Percentiles rank a stretch among this genome's conserved stretches.
Conservation (phyloP, 192 early-diverging fungal species). For the Lobosporangium transversale region DNA sequence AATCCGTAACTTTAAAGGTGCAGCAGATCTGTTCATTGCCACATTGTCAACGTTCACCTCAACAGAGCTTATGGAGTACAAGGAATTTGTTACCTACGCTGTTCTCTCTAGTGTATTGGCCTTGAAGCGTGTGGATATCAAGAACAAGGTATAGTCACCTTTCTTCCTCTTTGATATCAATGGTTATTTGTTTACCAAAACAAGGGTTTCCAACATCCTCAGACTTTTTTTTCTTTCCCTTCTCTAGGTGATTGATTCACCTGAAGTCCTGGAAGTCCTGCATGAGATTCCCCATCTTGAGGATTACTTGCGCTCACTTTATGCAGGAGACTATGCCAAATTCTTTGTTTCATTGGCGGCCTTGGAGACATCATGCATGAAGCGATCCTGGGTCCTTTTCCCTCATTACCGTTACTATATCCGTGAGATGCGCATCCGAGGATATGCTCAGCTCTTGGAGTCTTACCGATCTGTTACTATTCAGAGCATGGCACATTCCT, state of each 20-base stretch:
- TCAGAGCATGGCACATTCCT: conserved; percentile 95
- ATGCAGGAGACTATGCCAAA: conserved; percentile 91
- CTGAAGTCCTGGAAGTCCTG: conserved; percentile 96
- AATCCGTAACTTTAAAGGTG: conserved; percentile 95
- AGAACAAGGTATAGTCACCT: conserved; percentile 87
- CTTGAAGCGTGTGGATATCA: conserved; percentile 92
- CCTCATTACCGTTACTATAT: conserved; percentile 93
- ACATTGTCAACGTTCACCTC: conserved; percentile 96
- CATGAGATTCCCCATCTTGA: conserved; percentile 88
- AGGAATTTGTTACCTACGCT: conserved; percentile 96
- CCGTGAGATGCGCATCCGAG: conserved; percentile 98
- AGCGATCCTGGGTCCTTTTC: conserved; percentile 83
- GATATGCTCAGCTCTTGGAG: conserved; percentile 95
- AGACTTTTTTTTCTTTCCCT: no score
- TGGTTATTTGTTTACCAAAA: no score
- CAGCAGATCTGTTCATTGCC: conserved; percentile 90
- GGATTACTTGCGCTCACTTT: conserved; percentile 86
- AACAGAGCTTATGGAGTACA: conserved; percentile 97
- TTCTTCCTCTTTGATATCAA: no score
- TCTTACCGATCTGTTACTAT: conserved; percentile 94
- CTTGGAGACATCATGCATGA: conserved; percentile 79
- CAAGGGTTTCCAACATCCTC: no score
- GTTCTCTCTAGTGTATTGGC: conserved; percentile 89
- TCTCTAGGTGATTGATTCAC: conserved; percentile 90
- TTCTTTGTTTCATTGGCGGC: conserved; percentile 91